Conservation (phyloP, 73 alveolate species). For the Paramecium bursaria region DNA sequence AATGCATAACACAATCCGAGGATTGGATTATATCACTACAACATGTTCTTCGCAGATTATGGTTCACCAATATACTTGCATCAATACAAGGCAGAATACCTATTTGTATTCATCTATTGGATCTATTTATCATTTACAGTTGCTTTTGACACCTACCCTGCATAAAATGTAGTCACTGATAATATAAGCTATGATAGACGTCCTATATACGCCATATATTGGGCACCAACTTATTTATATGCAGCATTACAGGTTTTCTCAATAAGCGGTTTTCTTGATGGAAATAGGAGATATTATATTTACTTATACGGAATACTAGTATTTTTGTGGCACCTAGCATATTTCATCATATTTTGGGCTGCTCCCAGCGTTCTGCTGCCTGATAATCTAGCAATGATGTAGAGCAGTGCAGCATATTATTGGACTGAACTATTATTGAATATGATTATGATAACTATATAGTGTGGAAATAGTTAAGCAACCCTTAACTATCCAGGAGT, state of each 20-base stretch:
- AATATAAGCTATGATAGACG: conserved; percentile 6
- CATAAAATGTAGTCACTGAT: conserved; percentile 45
- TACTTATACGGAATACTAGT: conserved; percentile 49
- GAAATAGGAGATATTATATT: background rate
- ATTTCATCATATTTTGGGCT: conserved; percentile 53
- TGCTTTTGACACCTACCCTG: conserved; percentile 47
- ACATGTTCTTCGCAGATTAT: conserved; percentile 35
- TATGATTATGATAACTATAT: conserved; percentile 17
- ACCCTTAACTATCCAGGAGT: conserved; percentile 46
- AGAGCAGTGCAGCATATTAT: conserved; percentile 27
- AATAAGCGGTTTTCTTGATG: conserved; percentile 23
- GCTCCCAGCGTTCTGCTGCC: conserved; percentile 53
- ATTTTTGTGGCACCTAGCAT: conserved; percentile 40
- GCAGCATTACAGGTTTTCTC: conserved; percentile 5
- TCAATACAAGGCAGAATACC: conserved; percentile 44
- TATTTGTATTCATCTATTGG: conserved; percentile 26
- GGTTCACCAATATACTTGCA: conserved; percentile 48
- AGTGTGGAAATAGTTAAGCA: conserved; percentile 48
- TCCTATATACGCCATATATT: conserved; percentile 7
- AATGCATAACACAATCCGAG: conserved; percentile 29
- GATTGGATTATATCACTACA: conserved; percentile 50
- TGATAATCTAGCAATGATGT: conserved; percentile 1
- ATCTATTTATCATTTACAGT: conserved; percentile 41
- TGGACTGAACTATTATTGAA: conserved; percentile 55
- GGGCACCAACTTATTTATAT: conserved; percentile 54